phyloP scores from a whole-genome alignment of 202 grass and related monocot genomes.

The Cymbopogon flexuosus region DNA sequence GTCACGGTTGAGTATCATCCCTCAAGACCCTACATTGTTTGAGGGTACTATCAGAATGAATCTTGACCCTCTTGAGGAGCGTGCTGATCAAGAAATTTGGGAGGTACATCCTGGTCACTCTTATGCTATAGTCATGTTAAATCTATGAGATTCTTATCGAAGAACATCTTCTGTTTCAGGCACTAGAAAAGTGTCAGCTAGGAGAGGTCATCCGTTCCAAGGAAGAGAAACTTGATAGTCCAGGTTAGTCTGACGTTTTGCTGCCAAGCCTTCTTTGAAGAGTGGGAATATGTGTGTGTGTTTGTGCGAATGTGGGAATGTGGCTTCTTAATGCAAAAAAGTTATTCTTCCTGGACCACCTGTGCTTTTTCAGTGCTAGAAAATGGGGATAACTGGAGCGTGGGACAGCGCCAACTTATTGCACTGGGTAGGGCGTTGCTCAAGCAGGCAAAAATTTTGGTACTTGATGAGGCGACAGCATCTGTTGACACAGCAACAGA shows the following conservation, averaged over 20 bases:
- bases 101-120: conserved; percentile 46
- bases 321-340: not conserved
- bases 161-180: conserved; percentile 42
- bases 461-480: conserved; percentile 95
- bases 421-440: conserved; percentile 83
- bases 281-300: no score
- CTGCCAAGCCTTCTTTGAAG: not conserved
- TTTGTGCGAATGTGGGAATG: no score
- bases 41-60: conserved; percentile 93
- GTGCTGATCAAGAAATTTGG: conserved; percentile 84
- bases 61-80: conserved; percentile 87
- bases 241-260: conserved; percentile 52
- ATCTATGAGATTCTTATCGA: conserved; percentile 20
- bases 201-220: conserved; percentile 76
- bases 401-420: conserved; percentile 93
- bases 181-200: conserved; percentile 91
- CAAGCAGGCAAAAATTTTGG: conserved; percentile 87
- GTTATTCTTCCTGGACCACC: not conserved
- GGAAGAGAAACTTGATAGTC: conserved; percentile 78
- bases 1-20: conserved; percentile 91
- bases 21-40: conserved; percentile 93
- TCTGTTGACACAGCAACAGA: conserved; percentile 97
- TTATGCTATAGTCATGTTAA: conserved; percentile 17
- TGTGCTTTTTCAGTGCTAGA: conserved; percentile 65
- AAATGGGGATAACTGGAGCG: conserved; percentile 99